Conservation (phyloP, 2,329 filamentous ascomycete genomes). For the Karstenula rhodostoma region DNA sequence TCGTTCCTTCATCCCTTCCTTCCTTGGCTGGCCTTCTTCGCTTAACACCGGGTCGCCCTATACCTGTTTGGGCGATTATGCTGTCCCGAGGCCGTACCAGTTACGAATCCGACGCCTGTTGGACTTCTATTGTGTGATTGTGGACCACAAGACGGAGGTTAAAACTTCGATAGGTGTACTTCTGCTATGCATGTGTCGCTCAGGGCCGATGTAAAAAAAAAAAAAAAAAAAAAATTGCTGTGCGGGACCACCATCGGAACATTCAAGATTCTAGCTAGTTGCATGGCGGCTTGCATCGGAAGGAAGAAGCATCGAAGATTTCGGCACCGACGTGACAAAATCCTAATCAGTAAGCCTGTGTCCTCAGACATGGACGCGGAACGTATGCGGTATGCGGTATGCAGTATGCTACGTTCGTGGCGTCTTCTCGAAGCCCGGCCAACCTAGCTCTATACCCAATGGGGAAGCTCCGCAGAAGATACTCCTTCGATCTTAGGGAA, state of each 20-base stretch:
- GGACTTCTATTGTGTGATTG: background rate
- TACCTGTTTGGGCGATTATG: background rate
- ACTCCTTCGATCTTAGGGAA: slow-evolving; percentile 15
- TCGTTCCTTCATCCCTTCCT: background rate
- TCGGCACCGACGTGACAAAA: background rate
- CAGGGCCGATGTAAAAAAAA: background rate
- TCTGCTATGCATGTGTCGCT: background rate
- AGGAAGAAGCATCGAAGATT: background rate
- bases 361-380: background rate
- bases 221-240: background rate
- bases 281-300: background rate
- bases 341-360: background rate
- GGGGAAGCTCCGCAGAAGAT: slow-evolving; percentile 13
- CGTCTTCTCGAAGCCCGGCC: slow-evolving; percentile 41
- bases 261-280: background rate
- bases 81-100: background rate
- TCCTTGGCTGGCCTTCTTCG: background rate
- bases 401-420: slow-evolving; percentile 21
- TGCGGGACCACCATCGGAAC: slow-evolving; percentile 3
- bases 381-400: background rate
- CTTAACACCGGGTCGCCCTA: background rate
- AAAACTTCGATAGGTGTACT: background rate
- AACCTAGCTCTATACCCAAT: slow-evolving; percentile 19
- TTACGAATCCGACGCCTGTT: background rate
- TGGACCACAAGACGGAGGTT: background rate